Base-by-base conservation (phyloP, 208 protist genomes). In the Wallacemonas sp. region DNA sequence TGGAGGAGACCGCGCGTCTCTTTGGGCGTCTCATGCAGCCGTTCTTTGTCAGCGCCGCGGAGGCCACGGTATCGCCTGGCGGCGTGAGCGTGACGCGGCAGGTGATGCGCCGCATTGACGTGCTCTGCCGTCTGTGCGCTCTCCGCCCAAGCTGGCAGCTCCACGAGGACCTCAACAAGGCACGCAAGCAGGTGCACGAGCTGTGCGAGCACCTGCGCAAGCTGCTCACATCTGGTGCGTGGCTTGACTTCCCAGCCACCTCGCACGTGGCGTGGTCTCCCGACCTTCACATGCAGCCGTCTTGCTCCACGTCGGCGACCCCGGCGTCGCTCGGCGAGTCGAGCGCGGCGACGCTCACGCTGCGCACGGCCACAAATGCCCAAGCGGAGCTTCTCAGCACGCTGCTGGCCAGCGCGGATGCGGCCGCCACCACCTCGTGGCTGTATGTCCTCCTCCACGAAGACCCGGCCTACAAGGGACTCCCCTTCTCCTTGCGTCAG, bases 401-500 rank as follows among this genome's bases (percentile, higher is more conserved):
- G 39, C 29, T 87, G n/a, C 69, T 91, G n/a, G 55, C 62, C 8
- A 72, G 71, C 11, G 62, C 82, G n/a, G 48, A 38, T 32, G 46
- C 82, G 41, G 82, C 79, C 2, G 62, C 70, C 36, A 79, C 68
- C 8, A 70, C 88, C 11, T 81, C 74, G 28, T 84, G 79, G 79
- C 70, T 93, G 16, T 87, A 87, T 49, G 62, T 78, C 2, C 69
- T 89, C 57, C 48, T 85, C 31, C 70, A 77, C 39, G 62, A 81
- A 32, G 39, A 31, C 49, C 72, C 41, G 16, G 20, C 32, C 11
- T 41, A 23, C 33, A 49, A 70, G 46, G 52, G 57, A 26, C 75
- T 81, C 52, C 66, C 67, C 41, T 57, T 61, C 20, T 52, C 63
- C 28, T 61, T 89, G 61, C 66, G 80, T 20, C 50, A 74, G 28